phyloP scores from a whole-genome alignment of 192 early-diverging fungal species.

The Entomortierella chlamydospora region DNA sequence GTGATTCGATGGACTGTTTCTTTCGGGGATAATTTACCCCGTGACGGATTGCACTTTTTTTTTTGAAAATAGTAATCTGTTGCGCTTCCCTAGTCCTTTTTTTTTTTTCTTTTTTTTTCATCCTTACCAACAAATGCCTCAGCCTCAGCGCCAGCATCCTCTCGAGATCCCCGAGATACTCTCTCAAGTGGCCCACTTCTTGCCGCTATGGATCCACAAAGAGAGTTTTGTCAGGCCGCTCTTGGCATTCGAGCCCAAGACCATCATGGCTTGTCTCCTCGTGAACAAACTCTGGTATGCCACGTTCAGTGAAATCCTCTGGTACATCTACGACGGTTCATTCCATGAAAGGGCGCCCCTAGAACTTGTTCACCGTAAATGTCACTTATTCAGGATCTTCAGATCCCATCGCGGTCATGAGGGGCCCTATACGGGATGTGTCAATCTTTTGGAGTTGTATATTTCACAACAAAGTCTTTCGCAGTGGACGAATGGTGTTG shows the following conservation, averaged over 20 bases:
- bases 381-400: background rate
- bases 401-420: background rate
- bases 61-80: too few relatives aligned
- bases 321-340: background rate
- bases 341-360: background rate
- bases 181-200: background rate
- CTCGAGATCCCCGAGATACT: conserved; percentile 17
- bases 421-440: background rate
- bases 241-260: background rate
- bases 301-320: background rate
- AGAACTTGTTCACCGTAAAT: background rate
- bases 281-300: conserved; percentile 7
- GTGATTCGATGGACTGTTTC: too few relatives aligned
- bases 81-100: too few relatives aligned
- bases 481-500: background rate
- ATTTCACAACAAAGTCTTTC: background rate
- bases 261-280: background rate
- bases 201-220: background rate
- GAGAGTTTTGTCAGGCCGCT: background rate
- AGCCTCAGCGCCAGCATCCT: background rate
- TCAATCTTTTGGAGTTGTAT: background rate
- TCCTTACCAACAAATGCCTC: background rate
- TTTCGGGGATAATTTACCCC: too few relatives aligned
- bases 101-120: background rate
- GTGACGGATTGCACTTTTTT: too few relatives aligned